Base-by-base conservation (phyloP, 2,329 filamentous ascomycete species). In the Pseudogymnoascus sp. region DNA sequence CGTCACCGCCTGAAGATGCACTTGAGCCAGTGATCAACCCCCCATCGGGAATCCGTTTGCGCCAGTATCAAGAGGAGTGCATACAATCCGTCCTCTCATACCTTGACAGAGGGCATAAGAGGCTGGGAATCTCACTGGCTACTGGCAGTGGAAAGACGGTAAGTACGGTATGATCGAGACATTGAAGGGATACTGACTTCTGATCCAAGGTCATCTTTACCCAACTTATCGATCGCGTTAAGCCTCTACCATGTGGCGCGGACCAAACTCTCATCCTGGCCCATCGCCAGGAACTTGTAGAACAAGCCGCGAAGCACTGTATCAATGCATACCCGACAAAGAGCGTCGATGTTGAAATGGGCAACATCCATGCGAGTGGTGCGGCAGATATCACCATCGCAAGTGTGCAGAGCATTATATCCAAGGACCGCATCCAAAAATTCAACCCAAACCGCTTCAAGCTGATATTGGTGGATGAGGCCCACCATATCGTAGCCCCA, bases 111-210 rank as follows among this genome's bases (percentile, higher is more conserved):
- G 92, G 92, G 0, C 85, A 93, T 68, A 92, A 90, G 70, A 84
- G 93, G 5, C 78, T 96, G 1, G 92, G 92, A 0, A 83, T 96
- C 4, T 96, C 93, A 0, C 75, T 97, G 37, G 93, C 92, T 2
- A 97, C 93, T 3, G 92, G 93, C 1, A 87, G 89, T 66, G 92
- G 92, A 5, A 97, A 97, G 75, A 97, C 92, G 6, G 91, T 90
- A 75, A 65, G 81, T 70, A 34, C 34, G 5, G 21, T 50, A 25
- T 11, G 3, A 12, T 28, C 5, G 18, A 28, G 46, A 7, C 25
- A 5, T 37, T 38, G 31, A 2, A 5, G 50, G 16, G 18, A 7
- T 40, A n/a, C 16, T 34, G n/a, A 65, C 16, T 56, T 53, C 16
- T 34, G 1, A 25, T 36, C 21, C 14, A 68, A 91, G 89, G 88